Base-by-base conservation (phyloP, 2,329 filamentous ascomycete species). In the Colletotrichum caudatum region DNA sequence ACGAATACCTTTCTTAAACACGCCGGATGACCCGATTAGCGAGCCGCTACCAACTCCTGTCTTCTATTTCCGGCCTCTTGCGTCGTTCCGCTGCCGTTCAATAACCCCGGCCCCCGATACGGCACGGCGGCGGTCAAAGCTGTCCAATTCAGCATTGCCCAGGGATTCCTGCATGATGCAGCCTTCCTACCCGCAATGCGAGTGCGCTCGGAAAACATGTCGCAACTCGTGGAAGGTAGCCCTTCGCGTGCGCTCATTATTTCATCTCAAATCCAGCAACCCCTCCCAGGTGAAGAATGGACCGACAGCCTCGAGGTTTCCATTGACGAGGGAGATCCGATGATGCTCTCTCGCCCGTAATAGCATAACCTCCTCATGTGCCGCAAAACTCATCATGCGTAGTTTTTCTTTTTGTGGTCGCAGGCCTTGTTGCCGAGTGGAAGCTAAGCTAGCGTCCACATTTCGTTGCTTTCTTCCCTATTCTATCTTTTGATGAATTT, bases 51-150 rank as follows among this genome's bases (percentile, higher is more conserved):
- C 59, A 54, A 37, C 46, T 46, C 48, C 44, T 46, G 58, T 44
- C 63, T 69, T 65, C 69, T 71, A 69, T 71, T 69, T 64, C 64
- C 58, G 65, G 69, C 58, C n/a, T 44, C 62, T 53, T 18, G 56
- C 56, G 29, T 54, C 8, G 46, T 33, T 26, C 50, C 39, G 50
- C 56, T 26, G 46, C 16, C 23, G 37, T 59, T 29, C 23, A 26
- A 56, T 35, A 59, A 69, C 64, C 59, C 59, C 59, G 59, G 53
- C 59, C 48, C 39, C 54, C 46, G 35, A 53, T 44, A 29, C 29
- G 44, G 48, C 35, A 37, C 33, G 46, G 46, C 41, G 14, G 29
- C 41, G 54, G 58, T 64, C 54, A 64, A 46, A 18, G 18, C 20
- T 20, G 64, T 64, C 33, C 53, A 59, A 69, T 71, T 71, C 69